These are phyloP conservation scores for Phytopythium montanum DNA, from an alignment of 352 stramenopile species.

Conservation along the genomic window DNA sequence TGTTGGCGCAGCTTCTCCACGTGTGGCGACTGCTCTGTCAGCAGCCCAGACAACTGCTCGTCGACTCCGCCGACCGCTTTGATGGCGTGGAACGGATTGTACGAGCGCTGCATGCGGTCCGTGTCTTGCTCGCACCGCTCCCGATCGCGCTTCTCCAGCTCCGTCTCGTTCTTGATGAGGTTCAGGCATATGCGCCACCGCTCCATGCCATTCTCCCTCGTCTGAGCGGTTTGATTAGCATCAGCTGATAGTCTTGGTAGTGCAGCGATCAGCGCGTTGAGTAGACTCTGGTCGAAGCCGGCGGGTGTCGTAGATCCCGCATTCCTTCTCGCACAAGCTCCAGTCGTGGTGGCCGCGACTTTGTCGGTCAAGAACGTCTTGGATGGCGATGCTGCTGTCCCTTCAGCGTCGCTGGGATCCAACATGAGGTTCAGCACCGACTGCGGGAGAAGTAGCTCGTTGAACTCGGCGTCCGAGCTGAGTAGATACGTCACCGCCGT, in stretches of 20 bases:
- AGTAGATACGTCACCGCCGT: conserved; percentile 28
- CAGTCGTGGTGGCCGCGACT: background rate
- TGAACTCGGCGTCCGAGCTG: conserved; percentile 32
- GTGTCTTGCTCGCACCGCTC: conserved; percentile 16
- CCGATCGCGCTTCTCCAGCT: conserved; percentile 24
- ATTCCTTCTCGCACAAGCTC: background rate
- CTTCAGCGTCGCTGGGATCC: conserved; percentile 9
- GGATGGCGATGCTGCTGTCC: conserved; percentile 14
- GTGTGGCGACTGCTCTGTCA: conserved; percentile 24
- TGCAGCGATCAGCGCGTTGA: background rate
- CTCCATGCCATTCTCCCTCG: background rate
- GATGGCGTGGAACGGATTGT: conserved; percentile 58
- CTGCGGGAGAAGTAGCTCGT: conserved; percentile 35
- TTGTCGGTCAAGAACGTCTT: conserved; percentile 57
- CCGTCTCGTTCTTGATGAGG: conserved; percentile 29
- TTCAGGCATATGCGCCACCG: conserved; percentile 22
- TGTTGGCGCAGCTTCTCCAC: conserved; percentile 25
- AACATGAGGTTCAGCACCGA: conserved; percentile 12
- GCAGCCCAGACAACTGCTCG: conserved; percentile 30
- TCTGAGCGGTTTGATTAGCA: background rate
- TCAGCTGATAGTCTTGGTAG: background rate
- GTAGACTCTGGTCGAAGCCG: background rate
- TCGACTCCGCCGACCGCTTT: conserved; percentile 51
- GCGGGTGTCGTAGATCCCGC: background rate
- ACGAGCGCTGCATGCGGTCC: conserved; percentile 18